phyloP scores from a whole-genome alignment of 1,284 basidiomycete species.

The Moesziomyces aphidis region DNA sequence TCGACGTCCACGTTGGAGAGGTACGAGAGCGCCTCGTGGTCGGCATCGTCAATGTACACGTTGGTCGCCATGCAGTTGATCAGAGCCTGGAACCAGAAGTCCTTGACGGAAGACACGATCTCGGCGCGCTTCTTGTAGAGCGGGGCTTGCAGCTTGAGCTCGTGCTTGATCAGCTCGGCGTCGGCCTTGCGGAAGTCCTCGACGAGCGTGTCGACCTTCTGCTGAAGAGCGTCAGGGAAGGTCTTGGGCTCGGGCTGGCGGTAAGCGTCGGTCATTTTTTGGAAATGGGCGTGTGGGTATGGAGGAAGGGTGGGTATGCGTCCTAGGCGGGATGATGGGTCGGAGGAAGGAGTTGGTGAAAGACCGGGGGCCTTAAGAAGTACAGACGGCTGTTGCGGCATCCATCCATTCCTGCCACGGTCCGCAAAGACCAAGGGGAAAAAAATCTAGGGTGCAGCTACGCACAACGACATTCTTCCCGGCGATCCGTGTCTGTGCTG shows the following conservation, averaged over 20 bases:
- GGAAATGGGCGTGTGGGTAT: not conserved
- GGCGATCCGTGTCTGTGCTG: not conserved
- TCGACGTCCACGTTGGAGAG: constrained; percentile 58
- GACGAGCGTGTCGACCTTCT: constrained; percentile 50
- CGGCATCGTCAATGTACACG: constrained; percentile 65
- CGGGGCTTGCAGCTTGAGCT: constrained; percentile 58
- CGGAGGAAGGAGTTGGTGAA: not conserved
- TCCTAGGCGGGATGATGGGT: not conserved
- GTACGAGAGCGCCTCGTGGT: constrained; percentile 59
- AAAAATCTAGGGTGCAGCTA: constrained; percentile 5
- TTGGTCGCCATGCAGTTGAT: constrained; percentile 63
- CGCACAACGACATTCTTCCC: not conserved
- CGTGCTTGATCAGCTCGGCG: constrained; percentile 58
- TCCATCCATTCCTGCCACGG: constrained; percentile 5
- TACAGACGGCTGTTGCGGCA: not conserved
- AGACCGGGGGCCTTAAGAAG: not conserved
- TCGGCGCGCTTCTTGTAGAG: constrained; percentile 62
- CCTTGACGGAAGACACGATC: constrained; percentile 52
- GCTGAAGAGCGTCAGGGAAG: constrained; percentile 44
- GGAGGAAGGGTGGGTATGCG: not conserved
- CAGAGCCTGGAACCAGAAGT: constrained; percentile 64
- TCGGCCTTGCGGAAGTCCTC: constrained; percentile 56
- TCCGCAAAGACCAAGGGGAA: not conserved
- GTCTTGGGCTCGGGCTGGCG: constrained; percentile 46
- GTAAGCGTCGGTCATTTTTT: constrained; percentile 40